Evolutionary conservation across 2,329 filamentous ascomycete species (phyloP).

Genomic region (Stagonosporopsis chrysanthemi): DNA sequence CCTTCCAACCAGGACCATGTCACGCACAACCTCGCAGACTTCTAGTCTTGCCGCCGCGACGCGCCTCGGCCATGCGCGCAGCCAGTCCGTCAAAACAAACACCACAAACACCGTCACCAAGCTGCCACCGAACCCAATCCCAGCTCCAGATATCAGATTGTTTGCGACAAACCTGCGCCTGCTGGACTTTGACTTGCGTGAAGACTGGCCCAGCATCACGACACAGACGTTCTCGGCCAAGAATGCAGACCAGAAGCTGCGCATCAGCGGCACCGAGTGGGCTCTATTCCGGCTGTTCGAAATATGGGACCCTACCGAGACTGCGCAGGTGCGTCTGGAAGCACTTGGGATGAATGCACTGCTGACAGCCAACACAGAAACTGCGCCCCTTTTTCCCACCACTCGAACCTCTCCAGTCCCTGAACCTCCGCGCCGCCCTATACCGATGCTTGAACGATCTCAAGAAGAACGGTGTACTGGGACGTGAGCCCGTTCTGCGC

Average conservation of each 20-base stretch:
- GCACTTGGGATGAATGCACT: background rate
- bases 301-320: slow-evolving; percentile 80
- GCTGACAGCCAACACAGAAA: slow-evolving; percentile 64
- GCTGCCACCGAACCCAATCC: slow-evolving; percentile 29
- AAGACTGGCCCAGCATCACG: slow-evolving; percentile 83
- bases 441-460: slow-evolving; percentile 81
- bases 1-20: slow-evolving; percentile 30
- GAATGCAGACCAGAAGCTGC: slow-evolving; percentile 80
- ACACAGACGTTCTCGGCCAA: slow-evolving; percentile 72
- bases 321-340: slow-evolving; percentile 66
- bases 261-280: slow-evolving; percentile 87
- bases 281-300: slow-evolving; percentile 85
- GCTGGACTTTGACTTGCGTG: slow-evolving; percentile 75
- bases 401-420: slow-evolving; percentile 85
- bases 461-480: slow-evolving; percentile 86
- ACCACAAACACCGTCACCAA: slow-evolving; percentile 16
- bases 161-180: slow-evolving; percentile 87
- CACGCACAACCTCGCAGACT: slow-evolving; percentile 35
- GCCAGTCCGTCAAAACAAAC: slow-evolving; percentile 44
- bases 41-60: slow-evolving; percentile 31
- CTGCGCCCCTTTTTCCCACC: slow-evolving; percentile 90
- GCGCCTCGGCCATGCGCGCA: slow-evolving; percentile 30
- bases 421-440: slow-evolving; percentile 85
- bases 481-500: slow-evolving; percentile 79
- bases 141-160: slow-evolving; percentile 52